Conservation (phyloP, 2,329 filamentous ascomycete species). For the Pseudogymnoascus sp. region DNA sequence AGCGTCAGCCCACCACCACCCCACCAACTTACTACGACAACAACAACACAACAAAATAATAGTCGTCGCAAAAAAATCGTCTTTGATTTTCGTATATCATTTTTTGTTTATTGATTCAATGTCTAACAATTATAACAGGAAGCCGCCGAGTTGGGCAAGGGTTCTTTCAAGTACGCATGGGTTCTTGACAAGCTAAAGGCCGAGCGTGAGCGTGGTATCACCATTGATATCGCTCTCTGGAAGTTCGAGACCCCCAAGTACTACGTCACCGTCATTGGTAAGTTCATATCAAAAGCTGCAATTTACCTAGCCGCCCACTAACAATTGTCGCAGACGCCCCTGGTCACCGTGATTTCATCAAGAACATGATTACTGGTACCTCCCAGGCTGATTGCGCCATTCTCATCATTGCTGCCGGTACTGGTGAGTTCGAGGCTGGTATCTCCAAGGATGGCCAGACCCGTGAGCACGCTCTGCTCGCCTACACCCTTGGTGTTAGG, state of each 20-base stretch:
- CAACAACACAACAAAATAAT: conserved; percentile 14
- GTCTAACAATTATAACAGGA: conserved; percentile 49
- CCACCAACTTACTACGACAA: conserved; percentile 14
- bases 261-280: conserved; percentile 96
- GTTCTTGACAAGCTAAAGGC: conserved; percentile 99
- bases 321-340: conserved; percentile 63
- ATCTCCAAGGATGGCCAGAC: conserved; percentile 99
- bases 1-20: conserved; percentile 15
- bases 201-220: conserved; percentile 99
- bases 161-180: conserved; percentile 99
- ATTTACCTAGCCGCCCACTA: not conserved
- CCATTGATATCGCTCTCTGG: conserved; percentile 99
- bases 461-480: conserved; percentile 99
- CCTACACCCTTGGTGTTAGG: conserved; percentile 99
- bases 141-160: conserved; percentile 98
- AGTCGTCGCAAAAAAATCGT: conserved; percentile 10
- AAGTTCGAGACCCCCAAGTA: conserved; percentile 99
- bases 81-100: not conserved
- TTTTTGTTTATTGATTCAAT: conserved; percentile 13
- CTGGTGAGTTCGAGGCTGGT: conserved; percentile 99
- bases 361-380: conserved; percentile 99
- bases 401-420: conserved; percentile 99
- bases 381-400: conserved; percentile 99
- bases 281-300: conserved; percentile 27
- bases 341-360: conserved; percentile 99